Evolutionary conservation across 805 yeast species (phyloP).

Genomic region (Hanseniaspora vineae): DNA sequence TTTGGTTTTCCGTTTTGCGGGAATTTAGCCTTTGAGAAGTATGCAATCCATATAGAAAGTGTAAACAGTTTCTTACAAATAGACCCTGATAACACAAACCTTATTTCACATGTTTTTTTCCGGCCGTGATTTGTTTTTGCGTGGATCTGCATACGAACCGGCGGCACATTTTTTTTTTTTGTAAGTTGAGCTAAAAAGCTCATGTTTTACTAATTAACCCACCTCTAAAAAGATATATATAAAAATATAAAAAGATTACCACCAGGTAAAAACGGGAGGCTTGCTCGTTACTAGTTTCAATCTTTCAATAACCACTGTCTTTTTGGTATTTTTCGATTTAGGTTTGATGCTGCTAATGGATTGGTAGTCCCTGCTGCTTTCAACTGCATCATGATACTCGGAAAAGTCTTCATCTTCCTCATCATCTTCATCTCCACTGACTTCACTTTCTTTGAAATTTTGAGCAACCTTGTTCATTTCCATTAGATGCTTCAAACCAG

Average conservation of each 20-base stretch:
- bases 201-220: too few relatives aligned
- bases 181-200: too few relatives aligned
- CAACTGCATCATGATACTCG: not conserved
- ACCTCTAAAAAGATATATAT: not conserved
- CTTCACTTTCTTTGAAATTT: too few relatives aligned
- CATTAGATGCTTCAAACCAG: too few relatives aligned
- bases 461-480: too few relatives aligned
- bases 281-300: conserved; percentile 39
- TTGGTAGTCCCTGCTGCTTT: not conserved
- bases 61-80: too few relatives aligned
- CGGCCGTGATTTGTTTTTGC: not conserved
- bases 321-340: conserved; percentile 11
- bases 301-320: conserved; percentile 46
- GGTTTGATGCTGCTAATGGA: conserved; percentile 3
- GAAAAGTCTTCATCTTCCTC: not conserved
- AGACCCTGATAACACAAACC: too few relatives aligned
- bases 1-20: too few relatives aligned
- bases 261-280: conserved; percentile 61
- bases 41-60: too few relatives aligned
- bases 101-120: not conserved
- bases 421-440: not conserved
- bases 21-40: too few relatives aligned
- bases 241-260: conserved; percentile 24
- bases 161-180: too few relatives aligned
- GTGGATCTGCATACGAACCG: not conserved